Base-by-base conservation (phyloP, 176 grass and related monocot genomes). In the Tuctoria greenei region DNA sequence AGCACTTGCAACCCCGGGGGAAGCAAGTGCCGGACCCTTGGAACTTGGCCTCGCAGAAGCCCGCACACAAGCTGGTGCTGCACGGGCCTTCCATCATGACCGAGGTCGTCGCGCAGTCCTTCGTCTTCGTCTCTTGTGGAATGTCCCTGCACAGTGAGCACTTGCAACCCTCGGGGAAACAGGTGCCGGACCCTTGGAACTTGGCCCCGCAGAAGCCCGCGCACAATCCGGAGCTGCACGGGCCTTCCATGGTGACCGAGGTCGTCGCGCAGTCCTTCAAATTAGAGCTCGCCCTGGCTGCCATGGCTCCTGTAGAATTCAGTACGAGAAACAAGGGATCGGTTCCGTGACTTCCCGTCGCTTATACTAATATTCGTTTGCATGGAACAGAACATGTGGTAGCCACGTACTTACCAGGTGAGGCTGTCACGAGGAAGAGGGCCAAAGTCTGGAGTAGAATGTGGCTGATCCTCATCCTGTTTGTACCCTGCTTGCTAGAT, bases 1-100 rank as follows among this genome's bases (percentile, higher is more conserved):
- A 62, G 60, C 60, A 62, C 60, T 35, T 62, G 60, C 60, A 62
- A 8, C 60, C 60, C 60, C 36, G 27, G 27, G 60, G 60, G 14
- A 62, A 62, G 14, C 60, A 62, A 15, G 27, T 62, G 28, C 60
- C 60, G 27, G 60, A 17, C 28, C 60, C 27, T 4, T 62, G 27
- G 60, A 62, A 62, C 60, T 62, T 62, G 60, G 60, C 27, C 13
- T 16, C 26, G 27, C 60, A 62, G 28, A 35, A 8, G 60, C 17
- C 60, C 13, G 60, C 60, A 15, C 60, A 62, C 3, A 28, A 34
- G 28, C 14, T 35, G 27, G 28, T 35, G 60, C 60, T 62, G 60
- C 60, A 34, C 27, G 60, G 60, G 1, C 60, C 15, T 16, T 35
- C 60, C 60, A 17, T 51, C 3, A 7, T 18, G 27, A 14, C 3